A percentile compares a stretch with the other conserved stretches of the same genome.
Evolutionary conservation across 257 asterid species (phyloP).

Genomic region (Solanum chilense): DNA sequence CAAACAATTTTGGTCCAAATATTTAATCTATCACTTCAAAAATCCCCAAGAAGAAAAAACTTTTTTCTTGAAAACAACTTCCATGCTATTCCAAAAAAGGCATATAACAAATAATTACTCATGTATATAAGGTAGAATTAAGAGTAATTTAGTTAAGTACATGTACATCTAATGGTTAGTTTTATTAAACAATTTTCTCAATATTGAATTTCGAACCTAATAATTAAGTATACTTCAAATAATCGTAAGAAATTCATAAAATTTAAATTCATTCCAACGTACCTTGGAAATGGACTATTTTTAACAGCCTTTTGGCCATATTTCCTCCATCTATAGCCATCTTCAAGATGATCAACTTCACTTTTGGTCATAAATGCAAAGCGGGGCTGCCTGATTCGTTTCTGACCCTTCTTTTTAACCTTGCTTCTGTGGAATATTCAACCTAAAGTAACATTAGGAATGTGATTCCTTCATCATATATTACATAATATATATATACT

Average conservation of each 20-base stretch:
- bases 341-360: slow-evolving; percentile 84
- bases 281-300: slow-evolving; percentile 80
- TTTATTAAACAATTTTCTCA: not conserved
- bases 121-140: not conserved
- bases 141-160: not conserved
- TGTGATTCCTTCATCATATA: not conserved
- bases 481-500: not conserved
- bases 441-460: not conserved
- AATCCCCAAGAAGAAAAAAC: not conserved
- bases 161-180: not conserved
- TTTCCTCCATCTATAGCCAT: slow-evolving; percentile 89
- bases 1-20: not conserved
- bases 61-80: too few relatives aligned
- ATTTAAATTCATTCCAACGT: not conserved
- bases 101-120: not conserved
- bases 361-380: slow-evolving; percentile 83
- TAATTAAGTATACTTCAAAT: not conserved
- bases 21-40: not conserved
- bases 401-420: slow-evolving; percentile 52
- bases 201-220: not conserved
- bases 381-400: slow-evolving; percentile 56
- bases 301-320: slow-evolving; percentile 88
- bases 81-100: not conserved
- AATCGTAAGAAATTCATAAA: not conserved
- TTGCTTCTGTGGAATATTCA: slow-evolving; percentile 41